Conservation (phyloP, 441 rosid species). For the Metrosideros polymorpha region DNA sequence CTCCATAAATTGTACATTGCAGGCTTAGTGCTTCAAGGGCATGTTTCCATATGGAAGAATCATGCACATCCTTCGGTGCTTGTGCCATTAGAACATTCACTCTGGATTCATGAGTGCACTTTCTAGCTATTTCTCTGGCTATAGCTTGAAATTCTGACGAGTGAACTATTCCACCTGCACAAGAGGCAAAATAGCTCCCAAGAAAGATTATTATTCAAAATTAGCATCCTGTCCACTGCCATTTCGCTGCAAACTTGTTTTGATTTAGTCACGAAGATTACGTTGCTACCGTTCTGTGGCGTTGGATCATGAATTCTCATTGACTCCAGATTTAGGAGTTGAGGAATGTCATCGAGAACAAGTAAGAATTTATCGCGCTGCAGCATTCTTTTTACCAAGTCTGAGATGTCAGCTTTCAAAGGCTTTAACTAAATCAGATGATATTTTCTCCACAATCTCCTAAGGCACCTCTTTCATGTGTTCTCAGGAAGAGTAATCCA, state of each 20-base stretch:
- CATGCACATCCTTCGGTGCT: background rate
- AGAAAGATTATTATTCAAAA: background rate
- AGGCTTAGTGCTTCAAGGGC: background rate
- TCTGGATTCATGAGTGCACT: background rate
- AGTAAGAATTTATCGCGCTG: background rate
- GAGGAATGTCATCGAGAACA: background rate
- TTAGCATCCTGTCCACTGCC: background rate
- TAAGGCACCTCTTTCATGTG: background rate
- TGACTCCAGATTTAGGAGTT: background rate
- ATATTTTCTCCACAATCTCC: background rate
- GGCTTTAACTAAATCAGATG: background rate
- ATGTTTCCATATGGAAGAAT: background rate
- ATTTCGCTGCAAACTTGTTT: background rate
- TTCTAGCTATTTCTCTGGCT: background rate
- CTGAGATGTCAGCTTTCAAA: background rate
- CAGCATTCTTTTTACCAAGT: background rate
- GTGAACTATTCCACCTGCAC: background rate
- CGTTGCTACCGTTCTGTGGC: background rate
- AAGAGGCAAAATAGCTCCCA: slow-evolving; percentile 1
- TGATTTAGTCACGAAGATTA: background rate
- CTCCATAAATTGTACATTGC: no score
- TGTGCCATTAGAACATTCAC: background rate
- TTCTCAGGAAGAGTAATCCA: background rate
- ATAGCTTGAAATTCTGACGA: background rate
- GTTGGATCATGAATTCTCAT: background rate